phyloP scores from a whole-genome alignment of 208 protist species.

The Wallacemonas sp. region DNA sequence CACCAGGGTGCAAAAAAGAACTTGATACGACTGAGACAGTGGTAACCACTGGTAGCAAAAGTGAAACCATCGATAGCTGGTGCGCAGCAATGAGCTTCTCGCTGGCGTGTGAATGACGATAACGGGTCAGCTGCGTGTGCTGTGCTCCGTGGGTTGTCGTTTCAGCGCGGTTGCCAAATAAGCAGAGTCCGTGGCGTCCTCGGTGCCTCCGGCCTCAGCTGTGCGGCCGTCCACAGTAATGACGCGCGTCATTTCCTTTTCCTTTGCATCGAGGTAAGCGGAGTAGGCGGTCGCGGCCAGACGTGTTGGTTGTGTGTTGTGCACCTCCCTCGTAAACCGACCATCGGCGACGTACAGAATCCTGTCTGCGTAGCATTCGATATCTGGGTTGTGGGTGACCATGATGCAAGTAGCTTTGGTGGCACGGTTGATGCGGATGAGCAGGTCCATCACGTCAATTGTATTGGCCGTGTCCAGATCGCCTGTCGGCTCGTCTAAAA shows the following conservation, averaged over 20 bases:
- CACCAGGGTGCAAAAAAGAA: too few relatives aligned
- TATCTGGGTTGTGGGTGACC: slow-evolving; percentile 97
- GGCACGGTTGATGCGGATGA: slow-evolving; percentile 93
- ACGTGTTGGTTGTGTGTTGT: slow-evolving; percentile 79
- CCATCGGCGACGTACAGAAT: slow-evolving; percentile 95
- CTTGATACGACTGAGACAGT: too few relatives aligned
- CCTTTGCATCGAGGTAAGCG: slow-evolving; percentile 53
- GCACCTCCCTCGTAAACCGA: slow-evolving; percentile 87
- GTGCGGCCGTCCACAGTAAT: slow-evolving; percentile 1
- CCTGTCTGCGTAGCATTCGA: slow-evolving; percentile 97
- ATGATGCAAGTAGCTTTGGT: slow-evolving; percentile 95
- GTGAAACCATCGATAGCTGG: too few relatives aligned
- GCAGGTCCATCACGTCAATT: slow-evolving; percentile 96
- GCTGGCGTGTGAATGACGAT: too few relatives aligned
- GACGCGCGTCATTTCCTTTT: slow-evolving; percentile 26
- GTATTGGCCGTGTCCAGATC: slow-evolving; percentile 96
- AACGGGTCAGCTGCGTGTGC: too few relatives aligned
- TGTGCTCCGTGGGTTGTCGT: too few relatives aligned
- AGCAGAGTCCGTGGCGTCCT: too few relatives aligned
- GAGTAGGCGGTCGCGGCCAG: slow-evolving; percentile 84
- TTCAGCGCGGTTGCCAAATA: too few relatives aligned
- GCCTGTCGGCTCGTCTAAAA: slow-evolving; percentile 97
- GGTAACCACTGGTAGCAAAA: too few relatives aligned
- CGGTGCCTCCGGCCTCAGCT: too few relatives aligned
- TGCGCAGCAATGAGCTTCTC: too few relatives aligned